phyloP scores from a whole-genome alignment of 2,329 filamentous ascomycete species.

The Neodidymelliopsis sp. region DNA sequence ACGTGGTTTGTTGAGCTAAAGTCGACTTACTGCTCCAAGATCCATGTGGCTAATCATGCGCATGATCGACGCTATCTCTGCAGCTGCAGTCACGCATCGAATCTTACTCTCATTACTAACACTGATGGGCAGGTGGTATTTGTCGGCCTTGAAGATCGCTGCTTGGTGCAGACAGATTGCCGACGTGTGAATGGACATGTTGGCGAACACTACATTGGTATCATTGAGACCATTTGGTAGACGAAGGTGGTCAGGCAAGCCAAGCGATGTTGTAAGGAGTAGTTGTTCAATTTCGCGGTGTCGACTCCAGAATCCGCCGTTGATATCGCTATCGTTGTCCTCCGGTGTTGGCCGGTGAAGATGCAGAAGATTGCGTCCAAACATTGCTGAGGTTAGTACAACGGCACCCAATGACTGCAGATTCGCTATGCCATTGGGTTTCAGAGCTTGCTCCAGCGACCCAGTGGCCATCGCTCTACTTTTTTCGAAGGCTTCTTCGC shows the following conservation, averaged over 20 bases:
- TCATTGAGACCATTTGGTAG: slow-evolving; percentile 77
- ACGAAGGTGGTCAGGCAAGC: slow-evolving; percentile 80
- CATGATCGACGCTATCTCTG: slow-evolving; percentile 95
- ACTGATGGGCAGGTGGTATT: slow-evolving; percentile 77
- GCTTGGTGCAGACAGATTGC: slow-evolving; percentile 98
- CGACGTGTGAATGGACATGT: slow-evolving; percentile 97
- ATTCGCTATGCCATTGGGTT: slow-evolving; percentile 73
- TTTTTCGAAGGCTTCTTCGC: slow-evolving; percentile 84
- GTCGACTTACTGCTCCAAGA: slow-evolving; percentile 72
- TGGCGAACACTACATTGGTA: slow-evolving; percentile 88
- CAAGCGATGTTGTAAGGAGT: slow-evolving; percentile 83
- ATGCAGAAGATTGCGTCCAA: slow-evolving; percentile 90
- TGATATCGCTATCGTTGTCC: slow-evolving; percentile 84
- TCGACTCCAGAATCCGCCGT: slow-evolving; percentile 94
- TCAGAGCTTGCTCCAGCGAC: slow-evolving; percentile 73
- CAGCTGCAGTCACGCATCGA: slow-evolving; percentile 89
- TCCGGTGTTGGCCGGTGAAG: slow-evolving; percentile 84
- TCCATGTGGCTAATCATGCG: slow-evolving; percentile 92
- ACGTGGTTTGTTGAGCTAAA: slow-evolving; percentile 1
- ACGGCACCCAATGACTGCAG: slow-evolving; percentile 82
- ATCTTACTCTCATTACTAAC: slow-evolving; percentile 91
- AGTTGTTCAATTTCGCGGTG: slow-evolving; percentile 90
- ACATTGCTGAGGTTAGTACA: slow-evolving; percentile 84
- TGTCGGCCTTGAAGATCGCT: slow-evolving; percentile 96
- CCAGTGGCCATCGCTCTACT: slow-evolving; percentile 77